Base-by-base conservation (phyloP, 1,139 yeast species). In the Meyerozyma athensensis region DNA sequence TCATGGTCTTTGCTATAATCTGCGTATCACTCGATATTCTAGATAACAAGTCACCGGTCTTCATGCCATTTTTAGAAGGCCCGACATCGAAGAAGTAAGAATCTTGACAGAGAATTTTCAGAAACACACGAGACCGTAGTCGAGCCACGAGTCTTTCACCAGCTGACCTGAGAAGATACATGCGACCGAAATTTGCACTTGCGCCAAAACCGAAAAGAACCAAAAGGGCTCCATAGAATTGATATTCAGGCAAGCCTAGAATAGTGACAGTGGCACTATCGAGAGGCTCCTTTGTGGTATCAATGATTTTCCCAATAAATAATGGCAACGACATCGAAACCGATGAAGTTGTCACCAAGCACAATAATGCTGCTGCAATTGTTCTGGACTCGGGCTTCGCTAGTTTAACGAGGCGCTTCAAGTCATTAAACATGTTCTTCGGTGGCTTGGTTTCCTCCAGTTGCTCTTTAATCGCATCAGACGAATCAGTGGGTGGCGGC, bases 31-130 rank as follows among this genome's bases (percentile, higher is more conserved):
- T 80, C 18, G 95, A 81, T 28, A 92, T 65, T 43, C 97, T 68
- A 5, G 96, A 86, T 35, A 92, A 87, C 54, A 92, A 69, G 56
- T 92, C 98, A 31, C 97, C 98, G 1, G 90, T 95, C 53, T 92
- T 82, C 74, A 70, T 69, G 6, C 75, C 74, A 0, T 43, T 42
- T 31, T 58, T 56, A 17, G 54, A 51, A 7, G 74, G 74, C 43
- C 94, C 90, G 14, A 85, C 81, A 54, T 92, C 97, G 54, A 86
- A 92, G 56, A 92, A 92, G 56, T 86, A 92, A 39, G 95, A 85
- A 59, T 92, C 97, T 54, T 89, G 96, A 19, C 81, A 75, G 44
- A 90, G 67, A 4, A 92, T 81, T 45, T 78, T 81, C 58, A 79
- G 79, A 62, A 87, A 86, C 31, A 90, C 75, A 36, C 79, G 70